Evolutionary conservation across 306 rosid genomes (phyloP), one percentile per base, ranked within the genome.

Genomic region (Cyamopsis tetragonoloba): DNA sequence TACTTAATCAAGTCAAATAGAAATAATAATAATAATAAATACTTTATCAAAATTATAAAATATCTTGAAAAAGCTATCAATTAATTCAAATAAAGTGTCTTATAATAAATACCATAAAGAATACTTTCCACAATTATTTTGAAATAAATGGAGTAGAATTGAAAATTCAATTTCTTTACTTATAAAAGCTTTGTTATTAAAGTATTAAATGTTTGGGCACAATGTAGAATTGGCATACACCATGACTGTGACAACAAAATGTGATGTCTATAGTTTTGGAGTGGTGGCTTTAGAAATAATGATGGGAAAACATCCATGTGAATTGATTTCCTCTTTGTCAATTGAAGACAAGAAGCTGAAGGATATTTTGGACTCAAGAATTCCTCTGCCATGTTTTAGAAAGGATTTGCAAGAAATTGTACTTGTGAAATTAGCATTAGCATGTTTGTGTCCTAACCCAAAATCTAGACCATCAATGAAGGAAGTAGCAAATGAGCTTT

Each of bases 231-330:
- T 73, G 19, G 66, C 78, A 0, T 42, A 20, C 58, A 73, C 51
- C 7, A n/a, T 73, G 41, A 39, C 7, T 0, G 58, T 65, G 51
- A 63, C 50, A 0, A 55, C 61, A 26, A 72, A 61, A 50, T 72
- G 71, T 27, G 78, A 73, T 63, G 65, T 70, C 1, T 70, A 56
- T 30, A 70, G 66, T 6, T 70, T 56, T 70, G 75, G 75, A 70
- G 66, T 70, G 6, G 59, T 73, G 37, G 49, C 34, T 3, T 32
- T 73, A 4, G 78, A 73, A 65, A 53, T 41, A 32, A 30, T 73
- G 24, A 74, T 55, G 73, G 73, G 79, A 11, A 34, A 2, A 9
- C 66, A 64, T 43, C 78, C 75, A 30, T 17, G 28, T 44, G 68
- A 71, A 14, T 9, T 70, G n/a, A 8, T 70, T 44, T 31, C 30